phyloP scores from a whole-genome alignment of 805 yeast genomes.

The Candida nonsorbophila region DNA sequence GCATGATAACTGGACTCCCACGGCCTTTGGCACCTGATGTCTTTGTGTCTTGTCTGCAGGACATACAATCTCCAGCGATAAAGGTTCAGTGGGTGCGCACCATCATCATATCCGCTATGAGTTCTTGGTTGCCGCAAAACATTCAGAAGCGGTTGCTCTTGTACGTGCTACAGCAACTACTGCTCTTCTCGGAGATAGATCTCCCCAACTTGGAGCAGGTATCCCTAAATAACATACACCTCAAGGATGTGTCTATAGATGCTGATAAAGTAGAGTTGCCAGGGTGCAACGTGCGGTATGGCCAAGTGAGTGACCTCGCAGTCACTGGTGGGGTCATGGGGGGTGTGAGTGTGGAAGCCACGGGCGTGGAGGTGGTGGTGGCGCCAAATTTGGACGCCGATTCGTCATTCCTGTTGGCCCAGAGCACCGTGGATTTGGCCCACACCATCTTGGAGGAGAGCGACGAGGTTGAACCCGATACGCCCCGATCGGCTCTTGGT shows the following conservation, averaged over 20 bases:
- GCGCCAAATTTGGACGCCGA: constrained; percentile 29
- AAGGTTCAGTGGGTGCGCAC: too few relatives aligned
- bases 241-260: constrained; percentile 62
- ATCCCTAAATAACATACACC: constrained; percentile 50
- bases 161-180: constrained; percentile 74
- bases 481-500: constrained; percentile 38
- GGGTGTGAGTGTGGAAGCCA: constrained; percentile 60
- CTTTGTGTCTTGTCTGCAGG: too few relatives aligned
- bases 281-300: constrained; percentile 57
- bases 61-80: too few relatives aligned
- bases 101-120: too few relatives aligned
- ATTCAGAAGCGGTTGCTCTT: constrained; percentile 76
- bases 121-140: constrained; percentile 85
- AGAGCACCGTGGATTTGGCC: constrained; percentile 73
- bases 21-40: too few relatives aligned
- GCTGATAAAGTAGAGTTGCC: constrained; percentile 67
- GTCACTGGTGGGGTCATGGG: constrained; percentile 59
- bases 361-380: constrained; percentile 44
- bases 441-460: constrained; percentile 45
- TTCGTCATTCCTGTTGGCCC: constrained; percentile 52
- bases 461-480: constrained; percentile 8
- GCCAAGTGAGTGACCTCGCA: constrained; percentile 50
- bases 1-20: too few relatives aligned
- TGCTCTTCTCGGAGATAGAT: constrained; percentile 78
- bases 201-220: constrained; percentile 73